These are phyloP conservation scores for Entomortierella lignicola DNA, from an alignment of 192 early-diverging fungal species.

Conservation along the genomic window DNA sequence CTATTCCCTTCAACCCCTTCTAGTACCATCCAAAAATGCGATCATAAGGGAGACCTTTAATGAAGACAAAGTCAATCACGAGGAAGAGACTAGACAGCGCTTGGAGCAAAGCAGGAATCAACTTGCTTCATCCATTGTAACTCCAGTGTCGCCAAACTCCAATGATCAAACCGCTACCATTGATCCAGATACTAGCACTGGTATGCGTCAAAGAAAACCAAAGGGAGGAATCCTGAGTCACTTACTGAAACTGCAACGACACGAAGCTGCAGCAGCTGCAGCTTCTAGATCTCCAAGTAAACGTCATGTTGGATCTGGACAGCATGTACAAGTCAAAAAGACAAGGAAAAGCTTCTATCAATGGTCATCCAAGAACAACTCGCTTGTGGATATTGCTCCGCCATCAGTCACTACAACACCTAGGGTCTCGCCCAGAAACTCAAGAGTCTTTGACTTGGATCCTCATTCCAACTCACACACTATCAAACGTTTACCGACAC, in stretches of 20 bases:
- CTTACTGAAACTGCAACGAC: conserved; percentile 28
- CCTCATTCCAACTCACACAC: not conserved
- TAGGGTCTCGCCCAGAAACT: conserved; percentile 33
- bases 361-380: conserved; percentile 50
- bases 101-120: conserved; percentile 9
- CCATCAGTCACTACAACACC: conserved; percentile 35
- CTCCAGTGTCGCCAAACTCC: not conserved
- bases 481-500: conserved; percentile 30
- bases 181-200: not conserved
- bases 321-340: conserved; percentile 41
- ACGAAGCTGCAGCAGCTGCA: conserved; percentile 33
- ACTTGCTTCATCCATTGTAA: not conserved
- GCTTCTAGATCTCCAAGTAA: conserved; percentile 6
- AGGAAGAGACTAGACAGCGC: conserved; percentile 11
- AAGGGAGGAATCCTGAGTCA: conserved; percentile 49
- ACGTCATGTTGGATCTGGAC: not conserved
- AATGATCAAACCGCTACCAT: not conserved
- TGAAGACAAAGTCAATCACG: conserved; percentile 1
- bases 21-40: conserved; percentile 15
- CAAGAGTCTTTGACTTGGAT: conserved; percentile 39
- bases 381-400: conserved; percentile 18
- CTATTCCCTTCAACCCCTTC: conserved; percentile 24
- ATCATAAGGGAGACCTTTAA: conserved; percentile 16
- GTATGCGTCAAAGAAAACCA: conserved; percentile 38
- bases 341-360: conserved; percentile 35